Evolutionary conservation across 2,329 filamentous ascomycete species (phyloP).

Genomic region (Pseudogymnoascus sp.): DNA sequence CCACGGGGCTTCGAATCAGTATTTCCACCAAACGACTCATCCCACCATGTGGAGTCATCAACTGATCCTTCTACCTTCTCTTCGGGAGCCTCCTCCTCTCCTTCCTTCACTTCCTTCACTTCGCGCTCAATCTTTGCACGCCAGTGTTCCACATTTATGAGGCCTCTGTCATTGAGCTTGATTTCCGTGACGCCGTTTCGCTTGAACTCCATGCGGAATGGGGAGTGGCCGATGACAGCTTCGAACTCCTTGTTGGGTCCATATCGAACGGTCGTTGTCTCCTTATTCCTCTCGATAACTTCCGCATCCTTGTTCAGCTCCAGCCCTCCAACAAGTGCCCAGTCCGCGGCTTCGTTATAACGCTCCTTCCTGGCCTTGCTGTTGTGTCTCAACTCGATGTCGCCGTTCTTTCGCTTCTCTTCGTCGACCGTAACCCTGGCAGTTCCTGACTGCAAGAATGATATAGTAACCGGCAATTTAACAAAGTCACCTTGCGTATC

Average conservation of each 20-base stretch:
- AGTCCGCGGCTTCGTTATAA: conserved; percentile 85
- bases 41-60: conserved; percentile 94
- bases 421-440: conserved; percentile 86
- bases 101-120: conserved; percentile 30
- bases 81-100: conserved; percentile 35
- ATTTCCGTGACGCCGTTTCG: conserved; percentile 74
- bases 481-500: conserved; percentile 57
- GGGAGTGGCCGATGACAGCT: conserved; percentile 72
- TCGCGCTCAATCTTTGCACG: conserved; percentile 66
- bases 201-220: conserved; percentile 80
- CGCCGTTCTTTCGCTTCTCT: conserved; percentile 77
- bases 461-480: conserved; percentile 71
- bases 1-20: conserved; percentile 93
- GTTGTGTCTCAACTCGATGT: conserved; percentile 77
- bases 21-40: conserved; percentile 89
- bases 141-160: conserved; percentile 95
- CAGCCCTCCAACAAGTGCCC: conserved; percentile 76
- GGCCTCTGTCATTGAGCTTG: conserved; percentile 79
- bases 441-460: conserved; percentile 82
- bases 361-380: conserved; percentile 83
- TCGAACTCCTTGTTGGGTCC: conserved; percentile 69
- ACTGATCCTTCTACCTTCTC: conserved; percentile 36
- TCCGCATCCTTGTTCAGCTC: conserved; percentile 63
- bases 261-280: conserved; percentile 68
- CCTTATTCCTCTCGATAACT: conserved; percentile 54